These are phyloP conservation scores for Raffaelea albimanens DNA, from an alignment of 2,329 filamentous ascomycete species.

Conservation along the genomic window DNA sequence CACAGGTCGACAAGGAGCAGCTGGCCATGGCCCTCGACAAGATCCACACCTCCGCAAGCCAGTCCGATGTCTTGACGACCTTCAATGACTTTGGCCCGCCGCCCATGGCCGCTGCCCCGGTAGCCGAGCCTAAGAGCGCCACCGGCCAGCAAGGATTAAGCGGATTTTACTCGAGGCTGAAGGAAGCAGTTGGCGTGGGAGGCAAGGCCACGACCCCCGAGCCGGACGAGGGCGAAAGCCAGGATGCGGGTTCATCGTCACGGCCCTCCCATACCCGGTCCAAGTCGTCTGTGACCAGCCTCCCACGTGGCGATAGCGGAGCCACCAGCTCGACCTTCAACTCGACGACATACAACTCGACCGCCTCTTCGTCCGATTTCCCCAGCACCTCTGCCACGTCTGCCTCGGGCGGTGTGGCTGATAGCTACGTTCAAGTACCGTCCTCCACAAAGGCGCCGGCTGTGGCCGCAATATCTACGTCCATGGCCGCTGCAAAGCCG, in stretches of 20 bases:
- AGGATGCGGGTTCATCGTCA: slow-evolving; percentile 26
- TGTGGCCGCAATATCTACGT: slow-evolving; percentile 30
- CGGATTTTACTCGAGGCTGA: slow-evolving; percentile 78
- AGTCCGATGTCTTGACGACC: slow-evolving; percentile 74
- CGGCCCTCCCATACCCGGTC: slow-evolving; percentile 27
- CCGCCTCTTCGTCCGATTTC: slow-evolving; percentile 20
- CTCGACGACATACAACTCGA: slow-evolving; percentile 25
- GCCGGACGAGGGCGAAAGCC: slow-evolving; percentile 29
- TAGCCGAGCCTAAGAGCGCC: slow-evolving; percentile 58
- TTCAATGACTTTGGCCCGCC: slow-evolving; percentile 86
- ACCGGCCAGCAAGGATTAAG: slow-evolving; percentile 75
- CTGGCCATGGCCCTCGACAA: slow-evolving; percentile 71
- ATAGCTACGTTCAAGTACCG: slow-evolving; percentile 23
- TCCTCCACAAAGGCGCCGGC: slow-evolving; percentile 37
- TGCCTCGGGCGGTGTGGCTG: slow-evolving; percentile 20
- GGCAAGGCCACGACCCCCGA: slow-evolving; percentile 25
- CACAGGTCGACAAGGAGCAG: slow-evolving; percentile 60
- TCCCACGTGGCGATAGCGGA: slow-evolving; percentile 18
- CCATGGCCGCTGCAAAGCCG: slow-evolving; percentile 34
- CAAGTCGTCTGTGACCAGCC: slow-evolving; percentile 17
- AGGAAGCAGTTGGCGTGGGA: slow-evolving; percentile 67
- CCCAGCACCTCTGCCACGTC: slow-evolving; percentile 25
- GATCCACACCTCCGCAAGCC: slow-evolving; percentile 83
- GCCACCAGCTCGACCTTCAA: slow-evolving; percentile 23
- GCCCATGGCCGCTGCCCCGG: slow-evolving; percentile 42